Evolutionary conservation across 169 alveolate genomes (phyloP).

Genomic region (Plasmodium malariae): DNA sequence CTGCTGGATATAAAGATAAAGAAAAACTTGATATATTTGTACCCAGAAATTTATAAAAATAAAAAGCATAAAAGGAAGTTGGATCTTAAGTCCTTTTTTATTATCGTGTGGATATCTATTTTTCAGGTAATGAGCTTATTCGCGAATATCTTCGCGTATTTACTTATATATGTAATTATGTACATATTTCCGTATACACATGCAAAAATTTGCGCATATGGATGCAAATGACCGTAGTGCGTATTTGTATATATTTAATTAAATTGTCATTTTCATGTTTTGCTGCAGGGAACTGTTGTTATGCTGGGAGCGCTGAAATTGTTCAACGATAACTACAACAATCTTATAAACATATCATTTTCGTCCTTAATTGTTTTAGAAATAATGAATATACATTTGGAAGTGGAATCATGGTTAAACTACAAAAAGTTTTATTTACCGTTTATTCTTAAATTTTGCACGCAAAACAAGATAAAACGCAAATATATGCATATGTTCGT

Average conservation of each 20-base stretch:
- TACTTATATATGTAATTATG: not conserved
- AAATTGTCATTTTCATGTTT: conserved; percentile 48
- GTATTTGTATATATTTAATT: not conserved
- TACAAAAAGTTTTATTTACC: conserved; percentile 76
- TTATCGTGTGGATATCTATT: conserved; percentile 96
- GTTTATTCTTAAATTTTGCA: too few species aligned
- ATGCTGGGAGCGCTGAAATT: conserved; percentile 95
- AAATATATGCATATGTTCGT: not conserved
- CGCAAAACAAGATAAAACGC: not conserved
- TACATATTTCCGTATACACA: not conserved
- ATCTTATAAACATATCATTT: conserved; percentile 96
- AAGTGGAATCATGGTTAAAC: conserved; percentile 91
- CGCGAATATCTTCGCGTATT: not conserved
- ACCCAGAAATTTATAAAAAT: conserved; percentile 96
- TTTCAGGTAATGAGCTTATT: conserved; percentile 79
- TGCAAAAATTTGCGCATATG: not conserved
- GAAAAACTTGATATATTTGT: conserved; percentile 90
- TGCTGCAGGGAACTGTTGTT: conserved; percentile 95
- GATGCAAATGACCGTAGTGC: not conserved
- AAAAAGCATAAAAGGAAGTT: conserved; percentile 95
- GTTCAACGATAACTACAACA: conserved; percentile 92
- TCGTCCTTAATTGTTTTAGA: conserved; percentile 96
- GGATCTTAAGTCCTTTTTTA: conserved; percentile 94
- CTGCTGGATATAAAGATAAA: conserved; percentile 94
- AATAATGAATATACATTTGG: conserved; percentile 94